These are phyloP conservation scores for Penicillium cataractarum DNA, from an alignment of 495 filamentous ascomycete species.

Conservation along the genomic window DNA sequence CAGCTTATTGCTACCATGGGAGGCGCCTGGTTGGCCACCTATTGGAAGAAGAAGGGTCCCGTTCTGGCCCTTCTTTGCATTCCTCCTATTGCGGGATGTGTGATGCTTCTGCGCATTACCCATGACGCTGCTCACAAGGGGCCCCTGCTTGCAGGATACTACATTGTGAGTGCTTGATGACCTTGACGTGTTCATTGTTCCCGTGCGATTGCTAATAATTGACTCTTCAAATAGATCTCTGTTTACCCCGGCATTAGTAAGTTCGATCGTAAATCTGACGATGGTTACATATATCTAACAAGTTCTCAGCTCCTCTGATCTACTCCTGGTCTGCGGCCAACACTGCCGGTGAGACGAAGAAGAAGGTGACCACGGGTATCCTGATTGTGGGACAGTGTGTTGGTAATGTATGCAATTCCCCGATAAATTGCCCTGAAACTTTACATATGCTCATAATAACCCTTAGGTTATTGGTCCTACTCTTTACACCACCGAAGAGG, in stretches of 20 bases:
- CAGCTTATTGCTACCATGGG: constrained; percentile 62
- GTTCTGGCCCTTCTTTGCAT: constrained; percentile 59
- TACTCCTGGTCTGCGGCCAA: constrained; percentile 67
- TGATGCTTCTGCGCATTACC: constrained; percentile 55
- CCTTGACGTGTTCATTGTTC: background rate
- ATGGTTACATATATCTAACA: background rate
- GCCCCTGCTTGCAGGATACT: constrained; percentile 60
- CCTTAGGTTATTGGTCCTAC: constrained; percentile 58
- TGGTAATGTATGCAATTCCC: constrained; percentile 55
- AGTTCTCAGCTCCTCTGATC: constrained; percentile 56
- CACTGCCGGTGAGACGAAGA: constrained; percentile 67
- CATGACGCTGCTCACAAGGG: constrained; percentile 50
- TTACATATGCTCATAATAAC: background rate
- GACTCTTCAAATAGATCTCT: constrained; percentile 47
- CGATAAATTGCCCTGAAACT: background rate
- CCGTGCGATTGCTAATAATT: constrained; percentile 1
- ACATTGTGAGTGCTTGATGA: constrained; percentile 41
- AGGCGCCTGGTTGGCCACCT: constrained; percentile 57
- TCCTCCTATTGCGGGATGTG: constrained; percentile 58
- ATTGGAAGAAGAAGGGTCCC: constrained; percentile 57
- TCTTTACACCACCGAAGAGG: constrained; percentile 59
- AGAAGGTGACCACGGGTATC: constrained; percentile 60
- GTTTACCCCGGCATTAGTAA: constrained; percentile 57
- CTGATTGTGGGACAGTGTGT: constrained; percentile 61
- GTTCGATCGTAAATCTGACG: constrained; percentile 6